These are phyloP conservation scores for Chalaropsis thielavioides DNA, from an alignment of 2,329 filamentous ascomycete genomes.

Conservation along the genomic window DNA sequence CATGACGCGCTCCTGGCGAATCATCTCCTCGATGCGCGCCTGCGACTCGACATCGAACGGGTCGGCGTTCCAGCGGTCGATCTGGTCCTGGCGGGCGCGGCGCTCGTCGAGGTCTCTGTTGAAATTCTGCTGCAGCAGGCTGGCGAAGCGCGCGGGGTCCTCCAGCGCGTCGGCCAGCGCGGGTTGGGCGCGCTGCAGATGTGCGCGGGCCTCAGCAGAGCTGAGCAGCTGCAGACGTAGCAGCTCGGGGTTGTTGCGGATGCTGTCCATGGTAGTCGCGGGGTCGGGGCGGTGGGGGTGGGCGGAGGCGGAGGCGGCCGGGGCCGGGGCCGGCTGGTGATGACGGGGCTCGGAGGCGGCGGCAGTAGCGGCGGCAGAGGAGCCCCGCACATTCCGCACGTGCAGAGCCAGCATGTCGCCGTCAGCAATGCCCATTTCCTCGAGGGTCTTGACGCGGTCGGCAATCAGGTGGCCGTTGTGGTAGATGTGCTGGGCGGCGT, in stretches of 20 bases:
- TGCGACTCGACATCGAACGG: constrained; percentile 91
- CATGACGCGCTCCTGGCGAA: constrained; percentile 82
- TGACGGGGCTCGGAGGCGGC: constrained; percentile 25
- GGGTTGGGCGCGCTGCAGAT: constrained; percentile 58
- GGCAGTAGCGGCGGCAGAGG: constrained; percentile 20
- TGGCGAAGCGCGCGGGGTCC: constrained; percentile 60
- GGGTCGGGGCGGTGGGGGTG: constrained; percentile 23
- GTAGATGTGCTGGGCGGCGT: constrained; percentile 67
- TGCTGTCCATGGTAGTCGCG: constrained; percentile 18
- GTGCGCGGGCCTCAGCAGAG: constrained; percentile 55
- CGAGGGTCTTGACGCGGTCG: constrained; percentile 66
- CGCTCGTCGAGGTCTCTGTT: constrained; percentile 58
- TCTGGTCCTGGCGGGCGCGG: constrained; percentile 64
- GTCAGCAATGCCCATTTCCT: constrained; percentile 66
- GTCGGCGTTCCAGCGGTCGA: constrained; percentile 76
- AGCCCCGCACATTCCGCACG: constrained; percentile 45
- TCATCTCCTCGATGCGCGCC: constrained; percentile 88
- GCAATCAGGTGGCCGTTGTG: constrained; percentile 73
- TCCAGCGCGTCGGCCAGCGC: constrained; percentile 64
- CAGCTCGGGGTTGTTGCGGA: constrained; percentile 56
- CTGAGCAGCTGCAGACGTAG: constrained; percentile 71
- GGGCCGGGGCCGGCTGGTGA: constrained; percentile 20
- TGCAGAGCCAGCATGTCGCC: constrained; percentile 88
- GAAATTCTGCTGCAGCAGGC: constrained; percentile 53
- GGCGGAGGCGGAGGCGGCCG: constrained; percentile 19